Evolutionary conservation across 2,329 filamentous ascomycete species (phyloP), one percentile per base, ranked within the genome.

Genomic region (Ascochyta clinopodiicola): DNA sequence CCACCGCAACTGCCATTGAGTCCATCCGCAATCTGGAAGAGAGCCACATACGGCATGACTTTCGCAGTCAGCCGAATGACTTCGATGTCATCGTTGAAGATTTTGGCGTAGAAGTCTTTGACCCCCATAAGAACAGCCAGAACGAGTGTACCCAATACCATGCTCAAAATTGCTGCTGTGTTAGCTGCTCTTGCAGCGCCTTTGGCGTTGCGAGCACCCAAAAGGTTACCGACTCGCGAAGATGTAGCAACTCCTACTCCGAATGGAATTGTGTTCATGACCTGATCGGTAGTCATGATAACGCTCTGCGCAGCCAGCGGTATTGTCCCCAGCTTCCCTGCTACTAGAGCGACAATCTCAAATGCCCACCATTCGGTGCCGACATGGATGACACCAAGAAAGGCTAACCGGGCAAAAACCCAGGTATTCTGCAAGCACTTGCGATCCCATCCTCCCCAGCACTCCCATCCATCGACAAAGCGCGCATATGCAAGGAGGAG

Each of bases 361-460:
- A 96, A 96, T 0, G 92, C 92, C 92, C 92, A 96, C 92, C 91
- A 96, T 75, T 96, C 92, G 0, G 91, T 95, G 3, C 91, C 92
- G 5, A 96, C 90, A 61, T 96, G 92, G 3, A 96, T 77, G 37
- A 96, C 81, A 0, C 92, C 92, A 0, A 96, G 79, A 13, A 89
- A 75, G 0, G 92, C 90, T 3, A 96, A 84, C 9, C 86, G 85
- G 1, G 89, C 82, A 71, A 96, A 96, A 0, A 86, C 86, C 15
- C 83, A 77, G 15, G 90, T 80, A 65, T 93, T 89, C 1, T 83
- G 79, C n/a, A 90, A 70, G 2, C 88, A 88, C 43, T 82, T 82
- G 4, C 81, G 80, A 6, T 84, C 84, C 73, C 87, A 87, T 0
- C 92, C 92, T 40, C 88, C 89, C 92, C 92, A 96, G 74, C 90